Evolutionary conservation across 352 stramenopile genomes (phyloP), one percentile per base, ranked within the genome.

Genomic region (Pythium guiyangense): DNA sequence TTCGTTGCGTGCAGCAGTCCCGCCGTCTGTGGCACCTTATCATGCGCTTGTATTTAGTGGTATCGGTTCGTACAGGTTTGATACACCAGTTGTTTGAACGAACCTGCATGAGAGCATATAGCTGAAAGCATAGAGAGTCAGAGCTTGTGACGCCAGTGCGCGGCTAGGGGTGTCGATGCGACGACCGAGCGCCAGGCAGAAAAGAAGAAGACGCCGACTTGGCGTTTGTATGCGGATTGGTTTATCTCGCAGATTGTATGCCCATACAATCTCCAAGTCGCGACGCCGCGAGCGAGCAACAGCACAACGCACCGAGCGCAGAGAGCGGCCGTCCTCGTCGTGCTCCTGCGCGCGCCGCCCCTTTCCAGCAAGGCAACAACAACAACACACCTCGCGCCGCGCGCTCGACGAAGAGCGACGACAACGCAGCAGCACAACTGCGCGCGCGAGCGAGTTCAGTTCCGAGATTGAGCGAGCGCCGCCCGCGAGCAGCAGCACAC

Each of bases 291-390:
- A 54, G 55, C 39, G 37, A 62, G 37, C 27, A 17, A 56, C 37
- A 47, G 18, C 17, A 47, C 42, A 47, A 47, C 39, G 39, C 39
- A 44, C 39, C n/a, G 39, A 54, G 55, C 27, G 40, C 52, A 57
- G 52, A 55, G 40, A 62, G 55, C 47, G 55, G 46, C 35, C 5
- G 31, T 37, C 31, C 22, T 22, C 22, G 22, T 10, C 29, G 29
- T 34, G 29, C 17, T 31, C 35, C 49, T 29, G n/a, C 37, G 34
- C 35, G 48, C 48, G 45, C 17, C 51, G 35, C 52, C 37, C 45
- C 37, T 25, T 52, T 42, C 47, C 35, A n/a, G 34, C 49, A 47
- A 34, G 31, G 40, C 52, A n/a, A 35, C 49, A 12, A n/a, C n/a
- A n/a, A n/a, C n/a, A n/a, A n/a, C n/a, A 9, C 27, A 3, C 17